These are phyloP conservation scores for Hanseniaspora nectarophila DNA, from an alignment of 805 yeast species.

Conservation along the genomic window DNA sequence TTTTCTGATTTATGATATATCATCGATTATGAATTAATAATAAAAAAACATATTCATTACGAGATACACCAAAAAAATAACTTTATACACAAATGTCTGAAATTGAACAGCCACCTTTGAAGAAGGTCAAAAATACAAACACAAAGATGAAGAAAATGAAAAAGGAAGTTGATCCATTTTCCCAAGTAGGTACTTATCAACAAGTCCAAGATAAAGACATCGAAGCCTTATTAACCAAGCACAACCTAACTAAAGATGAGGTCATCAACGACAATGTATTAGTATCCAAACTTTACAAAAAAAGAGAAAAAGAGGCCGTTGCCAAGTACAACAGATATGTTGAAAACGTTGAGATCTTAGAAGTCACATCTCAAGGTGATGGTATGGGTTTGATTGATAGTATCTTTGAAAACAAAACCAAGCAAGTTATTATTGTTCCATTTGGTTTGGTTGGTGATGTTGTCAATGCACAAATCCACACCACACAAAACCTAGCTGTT, in stretches of 20 bases:
- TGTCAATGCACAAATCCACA: constrained; percentile 58
- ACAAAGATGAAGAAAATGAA: constrained; percentile 29
- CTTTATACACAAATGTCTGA: neutral
- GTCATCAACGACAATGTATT: constrained; percentile 58
- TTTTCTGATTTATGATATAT: too few relatives aligned
- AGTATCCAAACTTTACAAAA: constrained; percentile 38
- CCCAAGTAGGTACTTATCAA: constrained; percentile 47
- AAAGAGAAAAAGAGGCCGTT: constrained; percentile 27
- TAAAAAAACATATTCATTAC: too few relatives aligned
- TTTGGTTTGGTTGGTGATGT: constrained; percentile 80
- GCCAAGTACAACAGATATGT: constrained; percentile 48
- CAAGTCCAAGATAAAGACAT: constrained; percentile 51
- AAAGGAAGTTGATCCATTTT: constrained; percentile 58
- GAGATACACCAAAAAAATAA: too few relatives aligned
- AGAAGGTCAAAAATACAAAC: constrained; percentile 3
- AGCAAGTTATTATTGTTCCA: constrained; percentile 68
- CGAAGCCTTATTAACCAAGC: constrained; percentile 38
- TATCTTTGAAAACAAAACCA: constrained; percentile 36
- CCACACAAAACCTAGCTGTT: constrained; percentile 61
- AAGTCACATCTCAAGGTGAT: constrained; percentile 70
- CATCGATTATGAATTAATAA: too few relatives aligned
- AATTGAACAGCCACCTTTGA: constrained; percentile 7
- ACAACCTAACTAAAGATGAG: constrained; percentile 34
- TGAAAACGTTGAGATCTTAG: constrained; percentile 43
- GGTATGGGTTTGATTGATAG: constrained; percentile 63